Percentiles rank a stretch among this genome's conserved stretches.
phyloP scores from a whole-genome alignment of 2,329 filamentous ascomycete species.

The Pseudocercospora ulei region DNA sequence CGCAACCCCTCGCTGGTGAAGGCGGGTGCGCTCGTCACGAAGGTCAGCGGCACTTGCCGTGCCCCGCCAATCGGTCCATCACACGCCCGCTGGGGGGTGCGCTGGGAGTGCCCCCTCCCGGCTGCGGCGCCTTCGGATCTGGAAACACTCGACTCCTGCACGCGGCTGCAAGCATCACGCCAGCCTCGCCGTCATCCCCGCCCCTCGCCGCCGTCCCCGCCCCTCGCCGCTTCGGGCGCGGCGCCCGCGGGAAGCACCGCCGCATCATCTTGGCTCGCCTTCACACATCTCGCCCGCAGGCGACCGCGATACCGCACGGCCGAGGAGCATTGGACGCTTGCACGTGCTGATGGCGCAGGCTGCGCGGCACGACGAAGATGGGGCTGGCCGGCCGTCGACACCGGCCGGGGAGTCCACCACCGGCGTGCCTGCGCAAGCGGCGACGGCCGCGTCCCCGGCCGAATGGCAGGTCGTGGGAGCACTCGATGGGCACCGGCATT shows the following conservation, averaged over 20 bases:
- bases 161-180: constrained; percentile 3
- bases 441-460: constrained; percentile 1
- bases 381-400: constrained; percentile 12
- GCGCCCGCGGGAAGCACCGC: constrained; percentile 2
- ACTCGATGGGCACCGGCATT: not conserved
- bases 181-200: not conserved
- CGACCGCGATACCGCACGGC: constrained; percentile 13
- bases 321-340: constrained; percentile 12
- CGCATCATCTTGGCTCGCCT: constrained; percentile 2
- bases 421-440: constrained; percentile 1
- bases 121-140: not conserved
- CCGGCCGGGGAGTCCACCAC: constrained; percentile 10
- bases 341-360: constrained; percentile 25
- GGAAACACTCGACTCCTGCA: too few species aligned
- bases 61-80: too few species aligned
- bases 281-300: constrained; percentile 19
- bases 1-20: too few species aligned
- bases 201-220: too few species aligned
- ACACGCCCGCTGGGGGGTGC: too few species aligned
- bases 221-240: constrained; percentile 1
- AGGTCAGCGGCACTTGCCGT: too few species aligned
- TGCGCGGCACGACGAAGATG: constrained; percentile 21
- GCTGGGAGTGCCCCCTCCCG: not conserved
- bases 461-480: constrained; percentile 8
- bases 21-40: too few species aligned